Evolutionary conservation across 371 early-diverging fungal species (phyloP).

Genomic region (Mortierella sp.): DNA sequence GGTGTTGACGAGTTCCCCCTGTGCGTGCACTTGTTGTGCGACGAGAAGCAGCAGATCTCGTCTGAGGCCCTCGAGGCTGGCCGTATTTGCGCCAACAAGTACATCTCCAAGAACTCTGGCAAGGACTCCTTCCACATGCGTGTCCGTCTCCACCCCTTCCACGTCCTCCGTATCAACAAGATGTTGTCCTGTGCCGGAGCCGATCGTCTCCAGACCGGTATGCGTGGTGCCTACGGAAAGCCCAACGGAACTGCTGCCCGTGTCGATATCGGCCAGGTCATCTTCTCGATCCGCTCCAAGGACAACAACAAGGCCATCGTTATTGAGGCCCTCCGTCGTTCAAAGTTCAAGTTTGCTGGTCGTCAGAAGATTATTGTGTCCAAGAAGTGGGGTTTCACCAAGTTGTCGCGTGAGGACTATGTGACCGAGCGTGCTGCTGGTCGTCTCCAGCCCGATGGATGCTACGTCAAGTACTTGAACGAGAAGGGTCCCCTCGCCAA

Average conservation of each 20-base stretch:
- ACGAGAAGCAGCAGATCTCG: conserved; percentile 99
- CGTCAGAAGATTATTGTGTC: conserved; percentile 99
- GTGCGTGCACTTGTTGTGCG: conserved; percentile 97
- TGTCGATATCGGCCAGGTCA: conserved; percentile 99
- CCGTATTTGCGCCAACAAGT: conserved; percentile 99
- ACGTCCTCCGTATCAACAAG: conserved; percentile 99
- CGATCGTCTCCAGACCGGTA: conserved; percentile 99
- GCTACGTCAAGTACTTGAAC: conserved; percentile 97
- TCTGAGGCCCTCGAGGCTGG: conserved; percentile 99
- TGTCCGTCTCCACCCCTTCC: conserved; percentile 99
- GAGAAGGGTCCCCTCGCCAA: conserved; percentile 89
- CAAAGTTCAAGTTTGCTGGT: conserved; percentile 99
- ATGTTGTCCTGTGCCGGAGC: conserved; percentile 99
- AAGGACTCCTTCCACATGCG: conserved; percentile 99
- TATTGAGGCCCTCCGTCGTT: conserved; percentile 98
- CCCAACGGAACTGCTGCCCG: conserved; percentile 99
- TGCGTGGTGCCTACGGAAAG: conserved; percentile 99
- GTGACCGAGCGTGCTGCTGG: conserved; percentile 85
- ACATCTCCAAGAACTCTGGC: conserved; percentile 98
- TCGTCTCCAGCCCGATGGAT: conserved; percentile 94
- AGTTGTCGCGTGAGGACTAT: conserved; percentile 95
- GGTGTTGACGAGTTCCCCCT: conserved; percentile 98
- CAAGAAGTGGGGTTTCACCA: conserved; percentile 99
- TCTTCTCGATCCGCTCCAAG: conserved; percentile 99
- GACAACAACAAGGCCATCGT: conserved; percentile 96